Evolutionary conservation across 2,329 filamentous ascomycete genomes (phyloP), one percentile per base, ranked within the genome.

Genomic region (Botrytis fabae): DNA sequence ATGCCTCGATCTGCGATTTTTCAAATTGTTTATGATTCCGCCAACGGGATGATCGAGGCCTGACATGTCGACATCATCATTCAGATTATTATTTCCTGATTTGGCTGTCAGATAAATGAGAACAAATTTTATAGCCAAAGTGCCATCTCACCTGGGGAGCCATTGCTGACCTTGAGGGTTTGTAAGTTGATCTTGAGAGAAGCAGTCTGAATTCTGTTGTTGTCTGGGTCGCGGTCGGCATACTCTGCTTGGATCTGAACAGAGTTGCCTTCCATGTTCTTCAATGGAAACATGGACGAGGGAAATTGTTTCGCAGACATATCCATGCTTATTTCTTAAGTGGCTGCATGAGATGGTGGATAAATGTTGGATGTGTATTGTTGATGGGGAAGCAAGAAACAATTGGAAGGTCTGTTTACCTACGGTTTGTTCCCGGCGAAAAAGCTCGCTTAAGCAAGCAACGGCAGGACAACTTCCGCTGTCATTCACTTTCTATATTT

Each of bases 361-460:
- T 42, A 7, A 4, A 9, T 57, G 8, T 38, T 28, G 16, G 2
- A 40, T 35, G n/a, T 20, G 9, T 54, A 22, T 8, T 1, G 2
- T 66, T 28, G 10, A 68, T 68, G 9, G 4, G 20, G 8, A 38
- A 57, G 25, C 18, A 68, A 42, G 1, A 57, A 42, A 54, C 14
- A 54, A 32, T 22, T 9, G 25, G 8, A 32, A 25, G 48, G 10
- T 8, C 9, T 16, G 48, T 32, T 22, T 16, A 25, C 14, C 0
- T 2, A 14, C n/a, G 25, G 7, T 40, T 54, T 57, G 16, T 22
- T 10, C 42, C 5, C 22, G 28, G 25, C 18, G 25, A 25, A 25
- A 68, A 9, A 22, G n/a, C 48, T 68, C 48, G 65, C 65, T 66
- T 54, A 66, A n/a, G 28, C 8, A 66, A 54, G 20, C 12, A 68